Evolutionary conservation across 768 basidiomycete genomes (phyloP).

Genomic region (Boletus reticuloceps): DNA sequence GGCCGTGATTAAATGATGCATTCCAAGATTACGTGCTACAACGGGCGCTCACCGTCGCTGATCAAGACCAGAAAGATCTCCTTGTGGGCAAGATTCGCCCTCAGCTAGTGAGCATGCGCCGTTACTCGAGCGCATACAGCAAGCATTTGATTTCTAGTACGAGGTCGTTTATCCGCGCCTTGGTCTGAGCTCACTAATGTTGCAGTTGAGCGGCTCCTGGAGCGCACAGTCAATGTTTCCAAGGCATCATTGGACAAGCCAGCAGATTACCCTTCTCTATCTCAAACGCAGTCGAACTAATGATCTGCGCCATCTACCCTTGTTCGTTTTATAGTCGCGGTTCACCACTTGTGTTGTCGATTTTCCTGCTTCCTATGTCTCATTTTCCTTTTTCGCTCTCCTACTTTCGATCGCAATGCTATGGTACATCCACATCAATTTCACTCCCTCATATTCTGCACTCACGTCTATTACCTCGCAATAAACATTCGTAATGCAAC

Average conservation of each 20-base stretch:
- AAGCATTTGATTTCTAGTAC: conserved; percentile 80
- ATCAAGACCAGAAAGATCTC: conserved; percentile 67
- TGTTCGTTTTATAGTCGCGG: conserved; percentile 7
- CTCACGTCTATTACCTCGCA: conserved; percentile 33
- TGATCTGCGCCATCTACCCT: conserved; percentile 1
- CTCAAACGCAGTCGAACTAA: conserved; percentile 24
- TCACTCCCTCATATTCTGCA: conserved; percentile 26
- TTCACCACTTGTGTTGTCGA: conserved; percentile 4
- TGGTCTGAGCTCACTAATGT: conserved; percentile 7
- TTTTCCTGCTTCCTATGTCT: background rate
- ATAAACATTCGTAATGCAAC: conserved; percentile 38
- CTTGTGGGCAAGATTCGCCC: conserved; percentile 63
- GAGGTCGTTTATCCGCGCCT: conserved; percentile 25
- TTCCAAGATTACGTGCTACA: conserved; percentile 80
- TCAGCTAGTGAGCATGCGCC: conserved; percentile 67
- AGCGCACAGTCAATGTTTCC: conserved; percentile 41
- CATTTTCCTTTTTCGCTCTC: conserved; percentile 11
- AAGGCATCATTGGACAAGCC: conserved; percentile 28
- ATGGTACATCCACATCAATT: conserved; percentile 35
- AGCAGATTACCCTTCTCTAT: conserved; percentile 29
- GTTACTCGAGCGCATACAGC: conserved; percentile 68
- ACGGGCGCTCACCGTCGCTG: conserved; percentile 65
- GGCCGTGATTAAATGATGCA: conserved; percentile 1
- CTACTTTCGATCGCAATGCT: conserved; percentile 33
- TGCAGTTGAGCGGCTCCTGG: conserved; percentile 68